Evolutionary conservation across 1,284 basidiomycete genomes (phyloP).

Genomic region (Cryptococcus jaspeensis): DNA sequence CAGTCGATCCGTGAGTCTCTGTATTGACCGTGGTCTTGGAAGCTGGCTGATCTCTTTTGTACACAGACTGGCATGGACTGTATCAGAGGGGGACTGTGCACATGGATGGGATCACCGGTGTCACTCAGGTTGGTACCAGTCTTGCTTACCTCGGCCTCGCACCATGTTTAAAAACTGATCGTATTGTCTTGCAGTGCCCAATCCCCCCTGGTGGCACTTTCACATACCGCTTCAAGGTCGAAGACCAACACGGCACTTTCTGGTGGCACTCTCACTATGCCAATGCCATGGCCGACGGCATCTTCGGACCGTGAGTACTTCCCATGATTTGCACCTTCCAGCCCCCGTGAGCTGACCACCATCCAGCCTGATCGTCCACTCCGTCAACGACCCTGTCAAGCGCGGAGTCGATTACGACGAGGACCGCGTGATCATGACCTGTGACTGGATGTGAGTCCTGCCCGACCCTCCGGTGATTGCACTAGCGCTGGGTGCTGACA

Average conservation of each 20-base stretch:
- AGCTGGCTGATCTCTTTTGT: neutral
- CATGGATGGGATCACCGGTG: constrained; percentile 33
- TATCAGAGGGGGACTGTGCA: constrained; percentile 24
- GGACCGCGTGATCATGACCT: constrained; percentile 21
- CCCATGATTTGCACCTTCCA: no score
- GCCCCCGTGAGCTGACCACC: neutral
- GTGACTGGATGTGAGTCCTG: constrained; percentile 30
- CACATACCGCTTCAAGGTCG: constrained; percentile 49
- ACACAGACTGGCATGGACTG: constrained; percentile 38
- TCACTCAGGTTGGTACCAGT: constrained; percentile 20
- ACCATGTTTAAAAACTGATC: neutral
- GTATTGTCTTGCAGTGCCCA: constrained; percentile 51
- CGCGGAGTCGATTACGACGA: constrained; percentile 23
- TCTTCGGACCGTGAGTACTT: constrained; percentile 22
- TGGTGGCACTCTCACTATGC: constrained; percentile 40
- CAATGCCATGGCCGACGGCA: constrained; percentile 30
- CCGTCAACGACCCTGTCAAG: constrained; percentile 18
- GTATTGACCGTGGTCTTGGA: no score
- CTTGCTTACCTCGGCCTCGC: neutral
- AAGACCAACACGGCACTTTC: constrained; percentile 27
- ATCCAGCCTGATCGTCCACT: constrained; percentile 25
- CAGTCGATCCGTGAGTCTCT: constrained; percentile 22
- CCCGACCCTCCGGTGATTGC: neutral
- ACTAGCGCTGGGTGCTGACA: neutral
- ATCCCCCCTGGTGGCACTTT: constrained; percentile 56